These are phyloP conservation scores for Parachaetomium inaequale DNA, from an alignment of 495 filamentous ascomycete genomes.

Conservation along the genomic window DNA sequence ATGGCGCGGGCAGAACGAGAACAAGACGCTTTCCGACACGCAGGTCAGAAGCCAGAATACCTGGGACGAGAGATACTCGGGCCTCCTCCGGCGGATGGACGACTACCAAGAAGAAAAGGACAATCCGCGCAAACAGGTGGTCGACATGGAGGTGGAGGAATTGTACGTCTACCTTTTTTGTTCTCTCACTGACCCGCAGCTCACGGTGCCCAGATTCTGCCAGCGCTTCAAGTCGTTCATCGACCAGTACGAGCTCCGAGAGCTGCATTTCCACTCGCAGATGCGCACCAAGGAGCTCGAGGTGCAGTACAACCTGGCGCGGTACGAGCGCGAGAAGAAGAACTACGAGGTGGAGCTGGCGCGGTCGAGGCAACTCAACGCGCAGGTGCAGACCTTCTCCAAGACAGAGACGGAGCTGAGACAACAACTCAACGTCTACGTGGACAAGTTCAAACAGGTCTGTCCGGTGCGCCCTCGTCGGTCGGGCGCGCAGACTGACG, in stretches of 20 bases:
- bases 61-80: slow-evolving; percentile 78
- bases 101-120: slow-evolving; percentile 74
- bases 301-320: slow-evolving; percentile 81
- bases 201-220: slow-evolving; percentile 61
- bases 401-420: slow-evolving; percentile 92
- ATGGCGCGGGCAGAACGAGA: slow-evolving; percentile 66
- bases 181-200: slow-evolving; percentile 4
- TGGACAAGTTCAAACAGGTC: slow-evolving; percentile 99
- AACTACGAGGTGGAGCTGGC: slow-evolving; percentile 72
- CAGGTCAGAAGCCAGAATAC: slow-evolving; percentile 77
- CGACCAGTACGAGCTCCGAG: slow-evolving; percentile 92
- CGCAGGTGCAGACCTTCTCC: slow-evolving; percentile 91
- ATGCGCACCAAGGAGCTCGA: slow-evolving; percentile 95
- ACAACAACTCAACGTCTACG: slow-evolving; percentile 96
- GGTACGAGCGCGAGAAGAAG: slow-evolving; percentile 85
- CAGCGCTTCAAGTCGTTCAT: slow-evolving; percentile 88
- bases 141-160: slow-evolving; percentile 81
- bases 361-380: slow-evolving; percentile 76
- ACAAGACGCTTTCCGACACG: slow-evolving; percentile 77
- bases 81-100: slow-evolving; percentile 72
- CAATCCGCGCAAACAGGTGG: slow-evolving; percentile 65
- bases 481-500: slow-evolving; percentile 7
- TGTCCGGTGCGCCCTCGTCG: slow-evolving; percentile 26
- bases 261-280: slow-evolving; percentile 83
- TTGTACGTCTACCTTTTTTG: slow-evolving; percentile 53